Conservation (phyloP, 345 rosid species). For the Xanthoceras sorbifolium region DNA sequence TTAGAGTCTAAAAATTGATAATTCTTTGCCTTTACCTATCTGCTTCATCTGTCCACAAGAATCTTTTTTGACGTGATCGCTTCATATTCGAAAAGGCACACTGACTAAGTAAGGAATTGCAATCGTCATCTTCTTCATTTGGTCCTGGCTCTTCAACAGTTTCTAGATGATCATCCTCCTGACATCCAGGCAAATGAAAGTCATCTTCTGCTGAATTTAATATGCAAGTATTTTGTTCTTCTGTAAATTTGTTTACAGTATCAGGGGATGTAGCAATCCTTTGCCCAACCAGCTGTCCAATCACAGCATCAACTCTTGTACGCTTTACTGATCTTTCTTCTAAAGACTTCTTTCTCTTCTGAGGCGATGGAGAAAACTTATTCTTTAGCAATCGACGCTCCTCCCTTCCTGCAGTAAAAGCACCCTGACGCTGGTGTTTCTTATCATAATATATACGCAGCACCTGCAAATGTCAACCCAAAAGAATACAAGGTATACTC, state of each 20-base stretch:
- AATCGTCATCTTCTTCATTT: constrained; percentile 48
- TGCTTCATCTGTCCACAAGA: constrained; percentile 82
- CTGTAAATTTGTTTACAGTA: constrained; percentile 26
- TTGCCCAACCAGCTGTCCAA: constrained; percentile 30
- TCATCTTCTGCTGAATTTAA: constrained; percentile 39
- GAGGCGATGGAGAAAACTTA: constrained; percentile 38
- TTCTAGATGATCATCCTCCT: constrained; percentile 39
- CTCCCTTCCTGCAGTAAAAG: constrained; percentile 30
- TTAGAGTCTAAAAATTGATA: background rate
- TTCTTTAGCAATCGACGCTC: constrained; percentile 31
- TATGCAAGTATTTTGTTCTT: constrained; percentile 27
- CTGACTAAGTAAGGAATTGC: constrained; percentile 41
- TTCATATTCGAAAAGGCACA: constrained; percentile 46
- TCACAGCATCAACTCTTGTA: constrained; percentile 38
- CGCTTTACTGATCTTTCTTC: constrained; percentile 35
- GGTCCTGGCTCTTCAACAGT: constrained; percentile 36
- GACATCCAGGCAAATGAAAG: constrained; percentile 29
- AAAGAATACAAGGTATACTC: background rate
- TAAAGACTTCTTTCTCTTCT: constrained; percentile 58
- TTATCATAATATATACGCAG: constrained; percentile 73
- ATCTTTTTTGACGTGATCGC: constrained; percentile 55
- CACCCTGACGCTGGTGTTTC: constrained; percentile 48
- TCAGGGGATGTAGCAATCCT: constrained; percentile 20
- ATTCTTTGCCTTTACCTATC: constrained; percentile 62
- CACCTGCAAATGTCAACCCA: constrained; percentile 52